These are phyloP conservation scores for Kodamaea kakaduensis DNA, from an alignment of 805 yeast species.

Conservation along the genomic window DNA sequence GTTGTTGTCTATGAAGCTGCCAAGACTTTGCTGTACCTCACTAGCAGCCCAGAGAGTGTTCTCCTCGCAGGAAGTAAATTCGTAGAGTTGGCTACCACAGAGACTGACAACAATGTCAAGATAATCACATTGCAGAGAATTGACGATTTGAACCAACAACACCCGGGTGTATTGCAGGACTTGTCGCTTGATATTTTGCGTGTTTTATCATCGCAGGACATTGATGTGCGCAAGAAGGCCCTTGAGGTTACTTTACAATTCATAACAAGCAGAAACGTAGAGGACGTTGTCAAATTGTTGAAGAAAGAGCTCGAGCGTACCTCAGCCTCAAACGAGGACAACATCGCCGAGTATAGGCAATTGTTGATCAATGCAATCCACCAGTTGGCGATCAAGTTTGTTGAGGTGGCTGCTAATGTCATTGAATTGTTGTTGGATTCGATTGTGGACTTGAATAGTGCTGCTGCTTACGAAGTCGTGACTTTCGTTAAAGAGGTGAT, in stretches of 20 bases:
- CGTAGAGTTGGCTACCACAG: conserved; percentile 84
- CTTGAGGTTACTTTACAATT: conserved; percentile 77
- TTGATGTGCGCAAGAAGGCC: conserved; percentile 88
- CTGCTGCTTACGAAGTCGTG: conserved; percentile 85
- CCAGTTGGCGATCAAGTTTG: conserved; percentile 80
- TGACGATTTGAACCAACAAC: conserved; percentile 63
- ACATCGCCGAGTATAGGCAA: conserved; percentile 82
- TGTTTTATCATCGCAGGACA: conserved; percentile 80
- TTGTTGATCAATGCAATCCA: conserved; percentile 84
- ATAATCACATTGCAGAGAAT: conserved; percentile 87
- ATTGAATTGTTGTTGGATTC: conserved; percentile 85
- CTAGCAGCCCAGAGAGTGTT: conserved; percentile 61
- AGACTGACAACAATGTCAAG: conserved; percentile 93
- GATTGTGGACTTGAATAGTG: conserved; percentile 75
- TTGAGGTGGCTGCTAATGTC: conserved; percentile 87
- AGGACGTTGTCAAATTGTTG: conserved; percentile 85
- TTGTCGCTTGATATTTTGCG: conserved; percentile 81
- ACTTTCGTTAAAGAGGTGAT: conserved; percentile 92
- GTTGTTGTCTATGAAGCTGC: conserved; percentile 92
- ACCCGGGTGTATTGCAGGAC: conserved; percentile 82
- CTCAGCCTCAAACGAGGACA: conserved; percentile 68
- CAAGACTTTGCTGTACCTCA: conserved; percentile 61
- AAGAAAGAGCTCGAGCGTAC: conserved; percentile 86
- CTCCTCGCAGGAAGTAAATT: conserved; percentile 79
- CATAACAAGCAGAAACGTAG: conserved; percentile 84